Base-by-base conservation (phyloP, 306 rosid species). In the Ochetophila trinervis region DNA sequence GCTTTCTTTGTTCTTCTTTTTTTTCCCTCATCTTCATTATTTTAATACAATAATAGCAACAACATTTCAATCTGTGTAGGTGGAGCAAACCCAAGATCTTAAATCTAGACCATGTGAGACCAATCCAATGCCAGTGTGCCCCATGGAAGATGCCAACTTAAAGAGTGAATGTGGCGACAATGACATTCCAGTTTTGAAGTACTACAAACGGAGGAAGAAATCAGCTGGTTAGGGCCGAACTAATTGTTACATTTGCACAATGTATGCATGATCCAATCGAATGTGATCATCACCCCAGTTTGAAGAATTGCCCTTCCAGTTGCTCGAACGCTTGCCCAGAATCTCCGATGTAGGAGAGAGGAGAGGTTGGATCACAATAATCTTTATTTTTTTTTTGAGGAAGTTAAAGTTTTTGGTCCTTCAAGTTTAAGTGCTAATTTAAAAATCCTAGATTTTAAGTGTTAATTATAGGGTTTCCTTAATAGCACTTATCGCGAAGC, bases 131-230 rank as follows among this genome's bases (percentile, higher is more conserved):
- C 12, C 52, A 20, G 73, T 62, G n/a, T 53, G 66, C 75, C 57
- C 68, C 16, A 5, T 44, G 20, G 65, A 56, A 50, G 62, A 60
- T 65, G 68, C 10, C 61, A 27, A 32, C 16, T 47, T 52, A 16
- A 67, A 47, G 53, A 62, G 57, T 53, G 74, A 14, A 51, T 37
- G 34, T 45, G 44, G 17, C 50, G 23, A 53, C 24, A 62, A 21
- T 47, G 66, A 17, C 23, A 23, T 22, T 57, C 30, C 16, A 20
- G 55, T 16, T 27, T 45, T 9, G n/a, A 79, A 75, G 78, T 76
- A 34, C 14, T 86, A 74, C 77, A 67, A 21, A 27, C 67, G 86
- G 51, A 88, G 83, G 65, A 84, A 70, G 80, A 78, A 62, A 65
- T 21, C 72, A 49, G 4, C 15, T 24, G 20, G 24, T 32, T 14